Percentiles rank a stretch among this genome's conserved stretches.
Evolutionary conservation across 192 early-diverging fungal species (phyloP).

Genomic region (Funneliformis mosseae): DNA sequence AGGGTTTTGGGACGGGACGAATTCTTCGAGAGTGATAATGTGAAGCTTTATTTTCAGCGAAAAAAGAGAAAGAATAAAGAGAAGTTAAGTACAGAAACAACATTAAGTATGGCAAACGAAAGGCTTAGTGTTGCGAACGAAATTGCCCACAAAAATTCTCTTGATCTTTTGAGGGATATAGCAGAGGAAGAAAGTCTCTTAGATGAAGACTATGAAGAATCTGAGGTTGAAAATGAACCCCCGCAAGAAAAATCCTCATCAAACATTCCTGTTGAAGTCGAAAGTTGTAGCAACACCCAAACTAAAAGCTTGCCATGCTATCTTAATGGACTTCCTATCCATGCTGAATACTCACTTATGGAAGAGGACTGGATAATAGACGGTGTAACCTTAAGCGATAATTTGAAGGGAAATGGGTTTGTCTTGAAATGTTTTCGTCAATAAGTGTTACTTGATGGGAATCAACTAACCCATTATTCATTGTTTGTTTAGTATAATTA

Average conservation of each 20-base stretch:
- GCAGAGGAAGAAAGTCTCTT: neutral
- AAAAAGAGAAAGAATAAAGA: conserved; percentile 15
- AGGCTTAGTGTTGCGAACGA: neutral
- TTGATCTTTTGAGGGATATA: neutral
- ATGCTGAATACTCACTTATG: conserved; percentile 24
- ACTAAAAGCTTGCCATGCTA: conserved; percentile 2
- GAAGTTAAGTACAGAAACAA: neutral
- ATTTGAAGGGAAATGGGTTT: neutral
- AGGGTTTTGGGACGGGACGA: neutral
- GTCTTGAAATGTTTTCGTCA: neutral
- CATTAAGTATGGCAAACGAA: conserved; percentile 32
- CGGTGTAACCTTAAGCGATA: conserved; percentile 1
- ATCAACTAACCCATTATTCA: neutral
- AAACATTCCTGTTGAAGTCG: neutral
- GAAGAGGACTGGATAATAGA: conserved; percentile 4
- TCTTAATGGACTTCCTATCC: conserved; percentile 9
- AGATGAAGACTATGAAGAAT: neutral
- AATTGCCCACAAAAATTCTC: conserved; percentile 1
- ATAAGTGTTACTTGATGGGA: neutral
- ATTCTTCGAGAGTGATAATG: conserved; percentile 9
- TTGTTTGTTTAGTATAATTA: conserved; percentile 19
- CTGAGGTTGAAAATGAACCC: neutral
- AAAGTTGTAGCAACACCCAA: neutral
- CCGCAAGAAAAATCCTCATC: neutral
- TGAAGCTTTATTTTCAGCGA: conserved; percentile 9